Percentiles rank a stretch among this genome's conserved stretches.
Evolutionary conservation across 139 green algal genomes (phyloP).

Genomic region (Chlorella vulgaris): DNA sequence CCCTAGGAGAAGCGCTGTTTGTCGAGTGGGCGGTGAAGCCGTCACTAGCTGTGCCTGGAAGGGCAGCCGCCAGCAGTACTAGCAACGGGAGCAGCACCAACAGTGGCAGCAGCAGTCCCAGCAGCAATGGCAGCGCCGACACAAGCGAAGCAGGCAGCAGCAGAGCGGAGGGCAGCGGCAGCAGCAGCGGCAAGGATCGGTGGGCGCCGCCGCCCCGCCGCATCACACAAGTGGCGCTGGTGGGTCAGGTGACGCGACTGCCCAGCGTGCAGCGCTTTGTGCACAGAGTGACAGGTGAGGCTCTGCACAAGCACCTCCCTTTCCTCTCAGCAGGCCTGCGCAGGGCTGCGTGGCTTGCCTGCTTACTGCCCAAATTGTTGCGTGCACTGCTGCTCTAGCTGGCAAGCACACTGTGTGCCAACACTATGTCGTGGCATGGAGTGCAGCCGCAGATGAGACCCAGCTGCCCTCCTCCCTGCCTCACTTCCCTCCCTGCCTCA

Average conservation of each 20-base stretch:
- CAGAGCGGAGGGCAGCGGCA: not conserved
- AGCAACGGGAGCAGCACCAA: not conserved
- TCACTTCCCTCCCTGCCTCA: no score
- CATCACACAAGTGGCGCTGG: constrained; percentile 71
- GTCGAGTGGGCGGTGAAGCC: constrained; percentile 43
- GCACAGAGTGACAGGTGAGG: constrained; percentile 52
- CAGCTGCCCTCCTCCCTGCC: no score
- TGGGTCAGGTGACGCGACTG: constrained; percentile 74
- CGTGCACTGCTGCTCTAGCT: no score
- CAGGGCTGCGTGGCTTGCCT: no score
- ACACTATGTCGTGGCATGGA: no score
- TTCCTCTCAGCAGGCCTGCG: no score
- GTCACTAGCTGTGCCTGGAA: constrained; percentile 10
- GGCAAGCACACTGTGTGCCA: no score
- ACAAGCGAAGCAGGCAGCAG: constrained; percentile 14
- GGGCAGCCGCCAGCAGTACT: not conserved
- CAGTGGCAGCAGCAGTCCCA: not conserved
- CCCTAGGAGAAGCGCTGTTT: constrained; percentile 32
- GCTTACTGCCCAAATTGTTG: no score
- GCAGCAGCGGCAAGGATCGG: not conserved
- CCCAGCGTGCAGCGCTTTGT: constrained; percentile 61
- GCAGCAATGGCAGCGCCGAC: not conserved
- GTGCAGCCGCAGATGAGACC: no score
- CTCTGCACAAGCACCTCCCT: no score
- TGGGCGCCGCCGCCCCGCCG: constrained; percentile 65